Conservation (phyloP, 495 filamentous ascomycete species). For the Jackrogersella multiformis region DNA sequence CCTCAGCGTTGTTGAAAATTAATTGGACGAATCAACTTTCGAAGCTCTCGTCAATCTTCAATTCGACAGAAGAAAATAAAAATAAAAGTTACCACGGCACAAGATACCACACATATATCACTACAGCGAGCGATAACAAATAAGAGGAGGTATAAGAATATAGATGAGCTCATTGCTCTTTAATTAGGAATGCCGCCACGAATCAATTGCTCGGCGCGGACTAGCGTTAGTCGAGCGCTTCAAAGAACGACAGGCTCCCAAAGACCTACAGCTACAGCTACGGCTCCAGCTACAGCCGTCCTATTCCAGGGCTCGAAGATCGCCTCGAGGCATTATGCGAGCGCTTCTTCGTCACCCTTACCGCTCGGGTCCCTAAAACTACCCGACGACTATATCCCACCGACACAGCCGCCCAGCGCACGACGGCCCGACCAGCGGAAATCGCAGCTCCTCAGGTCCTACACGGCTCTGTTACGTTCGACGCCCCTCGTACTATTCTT, state of each 20-base stretch:
- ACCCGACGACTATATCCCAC: conserved; percentile 66
- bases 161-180: no score
- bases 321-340: conserved; percentile 49
- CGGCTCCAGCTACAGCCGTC: conserved; percentile 15
- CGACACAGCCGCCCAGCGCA: conserved; percentile 87
- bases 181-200: conserved; percentile 38
- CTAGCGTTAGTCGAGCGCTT: conserved; percentile 35
- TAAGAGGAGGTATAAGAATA: background rate
- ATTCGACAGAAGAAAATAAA: background rate
- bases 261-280: conserved; percentile 21
- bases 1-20: conserved; percentile 13
- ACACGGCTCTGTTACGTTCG: conserved; percentile 91
- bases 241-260: conserved; percentile 30
- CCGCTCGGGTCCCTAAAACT: conserved; percentile 60
- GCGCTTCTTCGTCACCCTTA: conserved; percentile 52
- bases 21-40: conserved; percentile 27
- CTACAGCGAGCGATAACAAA: no score
- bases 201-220: conserved; percentile 40
- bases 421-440: conserved; percentile 87
- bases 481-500: conserved; percentile 90
- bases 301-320: conserved; percentile 33
- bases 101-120: no score
- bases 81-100: background rate
- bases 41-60: conserved; percentile 32
- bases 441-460: conserved; percentile 92